phyloP scores from a whole-genome alignment of 805 yeast species.

The Suhomyces canberraensis region DNA sequence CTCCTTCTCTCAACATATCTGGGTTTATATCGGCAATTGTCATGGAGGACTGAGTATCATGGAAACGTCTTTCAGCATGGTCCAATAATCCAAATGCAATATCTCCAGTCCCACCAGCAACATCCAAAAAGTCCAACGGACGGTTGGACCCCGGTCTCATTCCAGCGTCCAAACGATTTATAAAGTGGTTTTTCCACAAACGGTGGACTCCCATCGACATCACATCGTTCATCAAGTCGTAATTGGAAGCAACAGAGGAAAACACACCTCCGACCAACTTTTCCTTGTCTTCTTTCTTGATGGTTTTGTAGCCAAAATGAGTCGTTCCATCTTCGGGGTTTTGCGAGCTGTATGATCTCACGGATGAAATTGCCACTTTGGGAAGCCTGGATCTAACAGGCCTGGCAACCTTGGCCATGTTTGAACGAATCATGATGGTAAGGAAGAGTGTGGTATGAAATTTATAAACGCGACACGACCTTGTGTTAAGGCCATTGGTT shows the following conservation, averaged over 20 bases:
- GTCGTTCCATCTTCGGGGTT: slow-evolving; percentile 50
- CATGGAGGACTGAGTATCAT: slow-evolving; percentile 76
- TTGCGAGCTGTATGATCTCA: slow-evolving; percentile 3
- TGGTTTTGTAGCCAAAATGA: slow-evolving; percentile 89
- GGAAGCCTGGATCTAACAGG: not conserved
- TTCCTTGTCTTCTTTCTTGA: slow-evolving; percentile 76
- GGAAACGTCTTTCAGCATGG: slow-evolving; percentile 77
- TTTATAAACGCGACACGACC: no score
- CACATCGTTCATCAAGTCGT: slow-evolving; percentile 96
- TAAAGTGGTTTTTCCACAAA: slow-evolving; percentile 91
- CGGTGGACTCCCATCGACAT: slow-evolving; percentile 96
- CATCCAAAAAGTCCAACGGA: slow-evolving; percentile 87
- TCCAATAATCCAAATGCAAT: slow-evolving; percentile 93
- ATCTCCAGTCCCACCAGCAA: slow-evolving; percentile 99
- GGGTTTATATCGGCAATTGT: slow-evolving; percentile 92
- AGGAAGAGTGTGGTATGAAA: no score
- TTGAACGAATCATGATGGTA: not conserved
- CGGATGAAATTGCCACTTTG: not conserved
- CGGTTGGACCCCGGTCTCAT: slow-evolving; percentile 75
- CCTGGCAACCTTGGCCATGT: not conserved
- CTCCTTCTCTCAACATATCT: slow-evolving; percentile 94
- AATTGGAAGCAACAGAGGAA: slow-evolving; percentile 89
- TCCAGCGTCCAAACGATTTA: slow-evolving; percentile 87
- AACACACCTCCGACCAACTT: slow-evolving; percentile 82
- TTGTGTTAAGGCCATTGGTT: no score